Evolutionary conservation across 768 basidiomycete species (phyloP).

Genomic region (Xanthoconium purpureum): DNA sequence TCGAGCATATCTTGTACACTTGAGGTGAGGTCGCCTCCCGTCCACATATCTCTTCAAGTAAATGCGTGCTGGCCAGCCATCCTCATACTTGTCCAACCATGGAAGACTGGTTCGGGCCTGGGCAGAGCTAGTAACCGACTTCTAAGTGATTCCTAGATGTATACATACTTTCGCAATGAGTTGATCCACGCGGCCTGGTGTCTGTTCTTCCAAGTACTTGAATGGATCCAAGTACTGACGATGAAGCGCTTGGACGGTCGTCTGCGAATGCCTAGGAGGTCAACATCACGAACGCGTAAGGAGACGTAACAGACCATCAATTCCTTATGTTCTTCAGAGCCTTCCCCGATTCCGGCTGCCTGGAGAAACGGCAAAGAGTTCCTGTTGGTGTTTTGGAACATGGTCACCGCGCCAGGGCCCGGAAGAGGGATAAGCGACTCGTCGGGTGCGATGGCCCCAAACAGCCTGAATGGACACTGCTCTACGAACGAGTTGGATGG

Average conservation of each 20-base stretch:
- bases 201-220: conserved; percentile 20
- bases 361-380: not conserved
- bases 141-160: not conserved
- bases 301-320: not conserved
- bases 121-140: not conserved
- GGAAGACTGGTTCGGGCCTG: conserved; percentile 13
- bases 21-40: conserved; percentile 1
- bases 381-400: not conserved
- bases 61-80: conserved; percentile 17
- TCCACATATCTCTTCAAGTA: conserved; percentile 22
- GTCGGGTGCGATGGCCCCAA: not conserved
- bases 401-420: not conserved
- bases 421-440: conserved; percentile 5
- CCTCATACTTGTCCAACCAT: conserved; percentile 20
- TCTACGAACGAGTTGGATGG: not conserved
- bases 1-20: not conserved
- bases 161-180: conserved; percentile 6
- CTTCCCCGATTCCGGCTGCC: not conserved
- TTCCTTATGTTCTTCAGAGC: conserved; percentile 8
- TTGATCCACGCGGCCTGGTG: conserved; percentile 1
- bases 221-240: conserved; percentile 5
- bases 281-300: not conserved
- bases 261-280: not conserved
- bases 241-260: conserved; percentile 4
- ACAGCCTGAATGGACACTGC: not conserved